Conservation (phyloP, 177 flowering plant genomes). For the Vitis hybrid region DNA sequence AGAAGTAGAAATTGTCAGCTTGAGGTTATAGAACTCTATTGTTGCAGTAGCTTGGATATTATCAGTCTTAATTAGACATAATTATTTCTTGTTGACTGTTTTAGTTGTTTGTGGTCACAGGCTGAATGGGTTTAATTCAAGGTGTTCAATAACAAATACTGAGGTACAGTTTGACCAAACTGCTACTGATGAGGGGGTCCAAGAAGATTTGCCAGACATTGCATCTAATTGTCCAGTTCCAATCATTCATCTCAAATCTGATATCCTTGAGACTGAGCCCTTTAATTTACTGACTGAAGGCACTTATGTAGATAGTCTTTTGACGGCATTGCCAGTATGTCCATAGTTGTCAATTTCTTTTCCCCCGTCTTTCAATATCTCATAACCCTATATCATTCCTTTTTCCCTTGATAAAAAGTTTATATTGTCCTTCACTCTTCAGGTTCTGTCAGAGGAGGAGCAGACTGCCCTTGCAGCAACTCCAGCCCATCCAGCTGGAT, state of each 20-base stretch:
- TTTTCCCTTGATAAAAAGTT: background rate
- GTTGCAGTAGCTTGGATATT: background rate
- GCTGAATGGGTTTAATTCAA: constrained; percentile 32
- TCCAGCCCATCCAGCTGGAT: constrained; percentile 93
- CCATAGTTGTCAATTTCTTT: background rate
- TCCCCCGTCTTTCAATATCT: background rate
- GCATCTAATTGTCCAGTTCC: constrained; percentile 49
- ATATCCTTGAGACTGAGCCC: constrained; percentile 54
- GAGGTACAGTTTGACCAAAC: constrained; percentile 44
- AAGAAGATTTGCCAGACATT: constrained; percentile 35
- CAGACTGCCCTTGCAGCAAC: constrained; percentile 80
- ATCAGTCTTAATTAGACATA: background rate
- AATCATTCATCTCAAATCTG: constrained; percentile 59
- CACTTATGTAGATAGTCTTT: constrained; percentile 53
- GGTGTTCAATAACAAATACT: constrained; percentile 58
- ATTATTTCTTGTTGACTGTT: constrained; percentile 4
- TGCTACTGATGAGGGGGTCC: constrained; percentile 38
- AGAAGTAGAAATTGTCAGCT: too few relatives aligned
- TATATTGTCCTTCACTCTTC: constrained; percentile 7
- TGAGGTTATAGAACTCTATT: too few relatives aligned
- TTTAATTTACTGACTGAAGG: constrained; percentile 51
- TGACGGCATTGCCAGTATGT: constrained; percentile 76
- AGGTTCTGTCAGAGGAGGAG: constrained; percentile 89
- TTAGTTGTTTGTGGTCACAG: constrained; percentile 23
- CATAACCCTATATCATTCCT: background rate